Evolutionary conservation across 495 filamentous ascomycete genomes (phyloP).

Genomic region (Hyaloscypha variabilis): DNA sequence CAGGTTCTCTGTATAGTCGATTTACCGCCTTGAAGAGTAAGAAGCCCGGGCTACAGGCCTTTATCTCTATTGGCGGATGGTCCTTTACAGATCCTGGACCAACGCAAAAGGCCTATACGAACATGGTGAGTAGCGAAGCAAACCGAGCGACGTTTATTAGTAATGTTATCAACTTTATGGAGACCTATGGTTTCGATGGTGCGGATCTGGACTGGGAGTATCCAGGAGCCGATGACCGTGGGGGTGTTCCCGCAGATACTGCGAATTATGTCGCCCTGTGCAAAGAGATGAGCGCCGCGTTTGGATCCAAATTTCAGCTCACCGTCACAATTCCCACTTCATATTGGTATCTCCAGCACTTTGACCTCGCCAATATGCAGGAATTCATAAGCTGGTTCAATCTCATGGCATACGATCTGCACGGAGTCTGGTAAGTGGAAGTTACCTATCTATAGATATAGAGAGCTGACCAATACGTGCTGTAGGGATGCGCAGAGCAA

Average conservation of each 20-base stretch:
- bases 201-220: conserved; percentile 55
- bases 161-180: conserved; percentile 33
- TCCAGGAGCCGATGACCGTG: conserved; percentile 40
- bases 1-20: background rate
- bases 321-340: conserved; percentile 9
- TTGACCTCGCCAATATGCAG: conserved; percentile 43
- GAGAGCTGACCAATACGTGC: too few relatives aligned
- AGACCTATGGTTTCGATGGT: conserved; percentile 45
- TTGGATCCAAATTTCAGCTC: background rate
- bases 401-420: conserved; percentile 50
- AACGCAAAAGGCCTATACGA: conserved; percentile 34
- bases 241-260: background rate
- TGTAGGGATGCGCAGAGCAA: conserved; percentile 31
- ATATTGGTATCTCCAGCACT: conserved; percentile 53
- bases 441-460: too few relatives aligned
- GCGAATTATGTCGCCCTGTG: background rate
- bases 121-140: conserved; percentile 13
- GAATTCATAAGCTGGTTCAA: conserved; percentile 51
- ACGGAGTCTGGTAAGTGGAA: conserved; percentile 47
- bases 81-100: conserved; percentile 39
- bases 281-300: background rate
- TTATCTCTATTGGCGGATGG: conserved; percentile 48
- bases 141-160: conserved; percentile 25
- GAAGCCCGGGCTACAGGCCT: conserved; percentile 33
- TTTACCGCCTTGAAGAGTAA: background rate